Evolutionary conservation across 75 land plant species (phyloP).

Genomic region (Picea glauca): DNA sequence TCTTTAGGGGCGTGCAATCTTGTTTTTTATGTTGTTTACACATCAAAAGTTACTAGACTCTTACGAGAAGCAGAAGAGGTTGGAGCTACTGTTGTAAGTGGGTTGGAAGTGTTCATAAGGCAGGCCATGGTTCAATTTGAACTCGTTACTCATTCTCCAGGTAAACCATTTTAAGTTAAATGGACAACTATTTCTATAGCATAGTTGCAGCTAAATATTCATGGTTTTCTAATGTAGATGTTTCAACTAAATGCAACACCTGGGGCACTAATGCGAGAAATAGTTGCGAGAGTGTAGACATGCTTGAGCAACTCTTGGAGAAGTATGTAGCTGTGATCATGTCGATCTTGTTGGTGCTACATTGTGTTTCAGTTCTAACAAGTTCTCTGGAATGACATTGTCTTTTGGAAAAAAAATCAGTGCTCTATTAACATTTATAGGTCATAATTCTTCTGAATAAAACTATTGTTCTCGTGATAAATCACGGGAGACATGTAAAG

Average conservation of each 20-base stretch:
- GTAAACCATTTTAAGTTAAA: constrained; percentile 22
- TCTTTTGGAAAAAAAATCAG: too few relatives aligned
- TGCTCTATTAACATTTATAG: too few relatives aligned
- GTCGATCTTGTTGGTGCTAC: neutral
- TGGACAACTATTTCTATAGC: neutral
- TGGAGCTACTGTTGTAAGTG: constrained; percentile 74
- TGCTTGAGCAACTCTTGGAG: neutral
- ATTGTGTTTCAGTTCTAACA: neutral
- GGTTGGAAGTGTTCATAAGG: constrained; percentile 89
- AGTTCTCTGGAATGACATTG: too few relatives aligned
- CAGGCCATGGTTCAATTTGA: constrained; percentile 89
- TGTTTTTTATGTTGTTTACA: constrained; percentile 96
- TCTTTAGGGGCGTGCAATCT: constrained; percentile 54
- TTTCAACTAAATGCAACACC: constrained; percentile 9
- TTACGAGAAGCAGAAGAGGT: constrained; percentile 69
- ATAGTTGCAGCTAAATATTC: neutral
- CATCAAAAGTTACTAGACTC: constrained; percentile 75
- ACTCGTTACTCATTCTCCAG: constrained; percentile 73
- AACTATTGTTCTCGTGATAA: too few relatives aligned
- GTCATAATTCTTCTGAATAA: too few relatives aligned
- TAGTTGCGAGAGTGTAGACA: neutral
- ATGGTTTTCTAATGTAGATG: neutral
- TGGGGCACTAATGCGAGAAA: neutral
- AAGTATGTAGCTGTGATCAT: neutral
- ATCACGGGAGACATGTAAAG: too few relatives aligned